Evolutionary conservation across 441 rosid genomes (phyloP), one percentile per base, ranked within the genome.

Genomic region (Hura crepitans): DNA sequence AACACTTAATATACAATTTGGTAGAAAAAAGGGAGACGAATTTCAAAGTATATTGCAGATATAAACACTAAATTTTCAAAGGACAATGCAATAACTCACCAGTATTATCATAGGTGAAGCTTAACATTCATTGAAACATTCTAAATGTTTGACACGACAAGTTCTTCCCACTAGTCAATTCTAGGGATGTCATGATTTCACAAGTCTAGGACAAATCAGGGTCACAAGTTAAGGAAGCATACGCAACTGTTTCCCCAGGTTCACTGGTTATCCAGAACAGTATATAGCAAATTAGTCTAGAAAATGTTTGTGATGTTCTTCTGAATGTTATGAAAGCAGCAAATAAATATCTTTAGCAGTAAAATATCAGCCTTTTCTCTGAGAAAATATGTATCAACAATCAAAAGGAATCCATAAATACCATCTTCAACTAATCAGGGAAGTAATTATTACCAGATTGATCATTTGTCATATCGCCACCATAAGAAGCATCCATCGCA

Each of bases 401-500:
- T 33, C 4, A 49, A 4, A 27, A 30, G 27, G 28, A 55, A 33
- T n/a, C 23, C 28, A 13, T 43, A 28, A 25, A 11, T 46, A 31
- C 13, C 28, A 11, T 15, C 11, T 35, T 43, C 45, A 55, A 62
- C 18, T 23, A 31, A 55, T 53, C 59, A 70, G 31, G 28, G 33
- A 69, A 61, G 37, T 56, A 25, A 62, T 39, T 22, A 59, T 63
- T 86, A 92, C 97, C 98, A 69, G 84, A 60, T 66, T 87, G 77
- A 71, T 85, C 85, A 66, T 87, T 79, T 28, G 82, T 75, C 79
- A 79, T 75, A 75, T 89, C 94, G 68, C 93, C 92, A 70, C 91
- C 92, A 75, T 72, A 85, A 49, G 96, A 87, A 84, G 98, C 95
- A 81, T 81, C 89, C 93, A 79, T 88, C 43, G 96, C 90, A 78